A percentile compares a stretch with the other conserved stretches of the same genome.
phyloP scores from a whole-genome alignment of 75 land plant genomes.

The Larix kaempferi region DNA sequence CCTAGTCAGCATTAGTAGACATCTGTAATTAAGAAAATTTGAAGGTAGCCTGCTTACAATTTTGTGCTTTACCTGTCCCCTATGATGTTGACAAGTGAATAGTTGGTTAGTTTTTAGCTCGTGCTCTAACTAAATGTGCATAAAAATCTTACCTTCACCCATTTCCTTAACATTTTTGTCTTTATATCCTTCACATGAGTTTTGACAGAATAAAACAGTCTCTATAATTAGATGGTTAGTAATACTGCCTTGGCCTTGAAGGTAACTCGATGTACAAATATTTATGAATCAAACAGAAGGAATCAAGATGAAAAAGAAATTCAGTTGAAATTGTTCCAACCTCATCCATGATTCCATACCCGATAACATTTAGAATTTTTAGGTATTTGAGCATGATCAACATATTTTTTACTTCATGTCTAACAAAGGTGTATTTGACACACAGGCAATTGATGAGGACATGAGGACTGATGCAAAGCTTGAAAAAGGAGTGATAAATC shows the following conservation, averaged over 20 bases:
- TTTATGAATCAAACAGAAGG: neutral
- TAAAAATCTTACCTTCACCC: neutral
- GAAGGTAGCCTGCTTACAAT: slow-evolving; percentile 5
- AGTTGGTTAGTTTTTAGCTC: neutral
- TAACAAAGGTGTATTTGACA: no score
- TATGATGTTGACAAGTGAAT: neutral
- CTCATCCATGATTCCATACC: no score
- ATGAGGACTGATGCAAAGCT: no score
- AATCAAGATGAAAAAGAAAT: no score
- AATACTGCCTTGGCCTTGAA: neutral
- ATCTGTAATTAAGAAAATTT: neutral
- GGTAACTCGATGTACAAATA: neutral
- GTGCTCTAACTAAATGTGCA: slow-evolving; percentile 3
- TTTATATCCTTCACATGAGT: neutral
- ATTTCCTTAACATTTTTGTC: neutral
- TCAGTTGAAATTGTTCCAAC: no score
- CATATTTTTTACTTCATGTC: no score
- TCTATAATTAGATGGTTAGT: slow-evolving; percentile 2
- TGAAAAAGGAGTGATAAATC: no score
- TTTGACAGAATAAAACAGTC: neutral
- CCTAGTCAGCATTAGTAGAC: neutral
- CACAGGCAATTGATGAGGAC: no score
- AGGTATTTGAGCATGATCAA: no score
- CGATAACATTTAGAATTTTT: no score
- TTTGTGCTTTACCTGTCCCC: slow-evolving; percentile 6